A percentile compares a stretch with the other conserved stretches of the same genome.
Evolutionary conservation across 73 alveolate genomes (phyloP).

Genomic region (Paramecium biaurelia): DNA sequence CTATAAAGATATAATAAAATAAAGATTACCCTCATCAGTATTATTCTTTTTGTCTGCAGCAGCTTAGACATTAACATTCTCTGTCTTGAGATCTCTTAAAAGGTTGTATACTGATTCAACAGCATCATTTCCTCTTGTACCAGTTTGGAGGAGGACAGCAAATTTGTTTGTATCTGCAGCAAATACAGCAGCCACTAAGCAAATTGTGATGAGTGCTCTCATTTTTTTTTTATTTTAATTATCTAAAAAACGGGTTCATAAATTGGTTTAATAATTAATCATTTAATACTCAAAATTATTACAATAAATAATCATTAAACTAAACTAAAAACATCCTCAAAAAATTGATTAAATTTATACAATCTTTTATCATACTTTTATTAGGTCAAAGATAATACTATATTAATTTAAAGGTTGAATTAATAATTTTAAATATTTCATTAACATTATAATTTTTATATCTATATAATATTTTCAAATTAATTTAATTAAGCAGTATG

Average conservation of each 20-base stretch:
- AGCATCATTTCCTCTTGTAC: constrained; percentile 56
- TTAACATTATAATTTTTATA: background rate
- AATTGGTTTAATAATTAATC: background rate
- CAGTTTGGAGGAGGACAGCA: constrained; percentile 52
- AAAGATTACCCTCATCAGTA: constrained; percentile 37
- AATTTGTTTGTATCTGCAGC: constrained; percentile 49
- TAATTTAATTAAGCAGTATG: background rate
- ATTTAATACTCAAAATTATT: background rate
- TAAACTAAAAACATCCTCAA: background rate
- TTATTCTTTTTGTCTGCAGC: constrained; percentile 53
- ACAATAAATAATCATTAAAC: background rate
- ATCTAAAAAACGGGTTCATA: constrained; percentile 41
- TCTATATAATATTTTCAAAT: too few species aligned
- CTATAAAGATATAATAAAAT: background rate
- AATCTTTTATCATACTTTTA: too few species aligned
- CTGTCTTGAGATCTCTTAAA: constrained; percentile 51
- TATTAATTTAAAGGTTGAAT: background rate
- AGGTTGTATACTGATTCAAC: constrained; percentile 51
- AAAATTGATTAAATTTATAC: background rate
- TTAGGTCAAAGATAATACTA: background rate
- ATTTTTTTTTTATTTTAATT: background rate
- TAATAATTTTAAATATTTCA: too few species aligned
- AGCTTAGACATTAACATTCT: constrained; percentile 51
- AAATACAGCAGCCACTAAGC: constrained; percentile 47
- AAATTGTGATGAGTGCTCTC: constrained; percentile 42